phyloP scores from a whole-genome alignment of 2,329 filamentous ascomycete species.

The Pezicula carpinea region DNA sequence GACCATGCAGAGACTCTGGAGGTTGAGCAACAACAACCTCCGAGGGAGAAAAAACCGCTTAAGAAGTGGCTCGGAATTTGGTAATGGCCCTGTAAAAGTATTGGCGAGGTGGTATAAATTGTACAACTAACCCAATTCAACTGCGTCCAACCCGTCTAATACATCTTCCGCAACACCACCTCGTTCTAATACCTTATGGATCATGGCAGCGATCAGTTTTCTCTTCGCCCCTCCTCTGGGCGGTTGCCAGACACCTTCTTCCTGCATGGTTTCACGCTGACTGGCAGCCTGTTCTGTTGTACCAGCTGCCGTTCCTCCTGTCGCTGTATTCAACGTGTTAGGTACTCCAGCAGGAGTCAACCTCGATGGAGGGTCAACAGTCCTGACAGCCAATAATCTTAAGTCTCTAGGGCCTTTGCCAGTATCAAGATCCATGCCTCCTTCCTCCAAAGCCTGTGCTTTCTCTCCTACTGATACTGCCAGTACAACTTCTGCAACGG shows the following conservation, averaged over 20 bases:
- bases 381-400: constrained; percentile 63
- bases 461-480: constrained; percentile 71
- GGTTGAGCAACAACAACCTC: constrained; percentile 33
- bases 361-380: constrained; percentile 69
- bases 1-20: constrained; percentile 3
- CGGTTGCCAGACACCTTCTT: constrained; percentile 79
- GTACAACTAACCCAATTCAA: constrained; percentile 55
- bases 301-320: constrained; percentile 31
- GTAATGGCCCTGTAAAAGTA: constrained; percentile 33
- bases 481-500: constrained; percentile 84
- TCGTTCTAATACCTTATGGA: constrained; percentile 69
- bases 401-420: constrained; percentile 35
- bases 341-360: constrained; percentile 68
- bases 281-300: constrained; percentile 38
- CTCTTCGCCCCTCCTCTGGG: constrained; percentile 80
- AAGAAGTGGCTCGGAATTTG: constrained; percentile 88
- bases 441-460: constrained; percentile 14
- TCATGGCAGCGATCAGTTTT: constrained; percentile 65
- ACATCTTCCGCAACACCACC: constrained; percentile 85
- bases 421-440: constrained; percentile 39
- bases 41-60: constrained; percentile 45
- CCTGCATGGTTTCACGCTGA: constrained; percentile 48
- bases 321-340: constrained; percentile 56
- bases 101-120: constrained; percentile 7
- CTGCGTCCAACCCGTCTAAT: constrained; percentile 71